Evolutionary conservation across 179 eudicot genomes (phyloP), one percentile per base, ranked within the genome.

Genomic region (Gypsophila paniculata): DNA sequence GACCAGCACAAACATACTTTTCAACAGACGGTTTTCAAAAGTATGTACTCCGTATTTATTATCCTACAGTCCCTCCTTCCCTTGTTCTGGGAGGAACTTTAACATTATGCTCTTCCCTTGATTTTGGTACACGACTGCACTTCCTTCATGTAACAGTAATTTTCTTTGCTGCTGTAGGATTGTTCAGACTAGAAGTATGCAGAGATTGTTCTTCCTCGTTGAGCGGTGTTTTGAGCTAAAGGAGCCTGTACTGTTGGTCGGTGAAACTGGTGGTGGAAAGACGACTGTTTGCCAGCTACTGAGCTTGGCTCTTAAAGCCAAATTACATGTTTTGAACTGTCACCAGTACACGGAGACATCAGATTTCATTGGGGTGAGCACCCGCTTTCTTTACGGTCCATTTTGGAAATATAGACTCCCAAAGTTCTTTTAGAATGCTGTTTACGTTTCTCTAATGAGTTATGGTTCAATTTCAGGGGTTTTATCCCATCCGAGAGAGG

Each of bases 211-310:
- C 74, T 90, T 82, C 72, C 94, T 95, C 61, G 83, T 95, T 29
- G 86, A 92, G 70, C 90, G 97, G 68, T 92, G 97, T 79, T 87
- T 87, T 78, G 77, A 77, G 84, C 79, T 92, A 84, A 91, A 91
- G 70, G 99, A 95, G 74, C 99, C 99, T 74, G 99, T 95, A 58
- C 88, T 95, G 68, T 96, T 95, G 78, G 88, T 95, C 48, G 99
- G 99, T 69, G 99, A 95, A 85, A 95, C 99, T 29, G 99, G 99
- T 74, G 96, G 95, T 66, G 99, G 99, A 75, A 94, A 94, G 81
- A 94, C 99, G 4, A 94, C 99, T 38, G 97, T 87, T 74, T 90
- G 97, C 65, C 99, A 92, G 81, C 67, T 92, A 77, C 85, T 94
- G 69, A 92, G 99, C 81, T 63, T 74, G 74, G 77, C 86, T 76